phyloP scores from a whole-genome alignment of 2,329 filamentous ascomycete species.

The Diaporthe caulivora region DNA sequence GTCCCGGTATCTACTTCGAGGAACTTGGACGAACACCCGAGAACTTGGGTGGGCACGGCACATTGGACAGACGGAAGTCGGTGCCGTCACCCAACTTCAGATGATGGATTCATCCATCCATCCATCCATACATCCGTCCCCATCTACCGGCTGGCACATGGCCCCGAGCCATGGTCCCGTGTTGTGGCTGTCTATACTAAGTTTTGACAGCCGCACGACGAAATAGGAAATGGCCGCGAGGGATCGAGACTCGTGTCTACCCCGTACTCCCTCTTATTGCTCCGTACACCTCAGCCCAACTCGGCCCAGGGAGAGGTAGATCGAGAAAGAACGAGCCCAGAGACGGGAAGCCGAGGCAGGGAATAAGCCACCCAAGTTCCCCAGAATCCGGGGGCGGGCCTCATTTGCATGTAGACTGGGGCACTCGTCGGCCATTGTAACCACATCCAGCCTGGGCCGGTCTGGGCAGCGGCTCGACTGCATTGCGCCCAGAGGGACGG shows the following conservation, averaged over 20 bases:
- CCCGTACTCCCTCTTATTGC: not conserved
- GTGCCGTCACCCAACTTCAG: constrained; percentile 4
- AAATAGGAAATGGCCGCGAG: constrained; percentile 29
- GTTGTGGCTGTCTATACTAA: not conserved
- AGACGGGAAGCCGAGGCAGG: not conserved
- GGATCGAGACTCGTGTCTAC: constrained; percentile 7
- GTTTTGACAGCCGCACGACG: constrained; percentile 4
- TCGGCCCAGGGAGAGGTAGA: not conserved
- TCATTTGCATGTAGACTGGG: constrained; percentile 1
- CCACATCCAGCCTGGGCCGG: constrained; percentile 1
- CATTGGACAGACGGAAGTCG: not conserved
- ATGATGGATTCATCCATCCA: not conserved
- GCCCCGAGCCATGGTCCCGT: not conserved
- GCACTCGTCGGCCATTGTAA: constrained; percentile 4
- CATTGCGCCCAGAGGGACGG: constrained; percentile 17
- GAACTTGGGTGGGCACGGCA: no score
- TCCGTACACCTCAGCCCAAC: not conserved
- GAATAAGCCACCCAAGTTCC: constrained; percentile 7
- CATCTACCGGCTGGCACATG: not conserved
- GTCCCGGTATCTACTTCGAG: not conserved
- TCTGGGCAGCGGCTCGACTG: constrained; percentile 27
- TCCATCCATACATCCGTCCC: not conserved
- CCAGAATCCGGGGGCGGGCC: constrained; percentile 23
- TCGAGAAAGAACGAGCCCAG: no score
- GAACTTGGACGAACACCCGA: not conserved